Base-by-base conservation (phyloP, 1,284 basidiomycete genomes). In the Puccinia hordei region DNA sequence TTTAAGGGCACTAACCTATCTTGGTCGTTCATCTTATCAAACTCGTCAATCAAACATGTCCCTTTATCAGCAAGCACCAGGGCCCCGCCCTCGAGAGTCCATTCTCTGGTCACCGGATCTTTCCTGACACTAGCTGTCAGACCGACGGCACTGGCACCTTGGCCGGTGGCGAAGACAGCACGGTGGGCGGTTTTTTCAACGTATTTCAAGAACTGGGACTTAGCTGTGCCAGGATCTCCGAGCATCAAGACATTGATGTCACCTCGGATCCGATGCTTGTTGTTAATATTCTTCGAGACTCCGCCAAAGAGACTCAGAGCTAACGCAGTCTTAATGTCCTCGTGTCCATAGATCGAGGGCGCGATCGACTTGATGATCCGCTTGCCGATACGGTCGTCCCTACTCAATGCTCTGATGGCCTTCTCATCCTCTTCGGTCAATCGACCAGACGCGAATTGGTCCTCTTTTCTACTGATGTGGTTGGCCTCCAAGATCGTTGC, bases 21-120 rank as follows among this genome's bases (percentile, higher is more conserved):
- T 86, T 98, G 96, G 85, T 99, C 97, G 38, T 95, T 89, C 97
- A 99, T 99, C 89, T 99, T 99, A 88, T 99, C 97, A 84, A 99
- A 99, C 86, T 99, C 97, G 85, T 99, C 97, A 84, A 99, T 99
- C 85, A 97, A 99, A 30, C 98, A 96, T 19, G 99, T 95, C 41
- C 97, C 97, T 3, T 94, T 94, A 85, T 99, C 97, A 0, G 97
- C 97, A 38, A 99, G 90, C 9, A 99, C 97, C 97, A 99, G 98
- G 0, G 97, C 97, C 33, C 97, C 97, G 4, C 97, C 97, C 88
- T 99, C 97, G 12, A 99, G 90, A 86, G 95, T 99, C 86, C 99
- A 99, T 86, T 99, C 97, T 66, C 97, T 90, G 41, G 95, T 93
- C 73, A 91, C 89, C 0, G 93, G 87, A 86, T 99, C 97, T 3